Conservation (phyloP, 345 rosid genomes). For the Camelina neglecta region DNA sequence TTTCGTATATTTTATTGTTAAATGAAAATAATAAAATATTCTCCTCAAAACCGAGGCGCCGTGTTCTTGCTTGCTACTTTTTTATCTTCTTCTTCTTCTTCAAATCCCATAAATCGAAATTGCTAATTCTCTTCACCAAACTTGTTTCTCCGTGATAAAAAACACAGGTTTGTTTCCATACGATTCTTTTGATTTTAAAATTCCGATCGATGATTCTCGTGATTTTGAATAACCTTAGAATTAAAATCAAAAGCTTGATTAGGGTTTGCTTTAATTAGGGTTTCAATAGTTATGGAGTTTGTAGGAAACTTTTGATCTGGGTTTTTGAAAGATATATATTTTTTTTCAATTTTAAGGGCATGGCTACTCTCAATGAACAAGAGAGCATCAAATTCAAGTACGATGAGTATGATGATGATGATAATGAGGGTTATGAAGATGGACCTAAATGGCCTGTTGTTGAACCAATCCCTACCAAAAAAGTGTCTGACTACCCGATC, state of each 20-base stretch:
- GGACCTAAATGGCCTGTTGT: conserved; percentile 43
- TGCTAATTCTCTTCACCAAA: conserved; percentile 4
- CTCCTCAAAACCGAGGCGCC: conserved; percentile 18
- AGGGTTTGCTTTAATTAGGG: neutral
- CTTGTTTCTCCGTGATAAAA: neutral
- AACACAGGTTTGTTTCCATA: neutral
- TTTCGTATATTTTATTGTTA: neutral
- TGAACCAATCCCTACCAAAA: conserved; percentile 46
- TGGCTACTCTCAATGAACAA: conserved; percentile 50
- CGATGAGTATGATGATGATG: conserved; percentile 14
- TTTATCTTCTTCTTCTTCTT: conserved; percentile 6
- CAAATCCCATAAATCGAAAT: neutral
- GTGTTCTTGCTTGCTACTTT: conserved; percentile 25
- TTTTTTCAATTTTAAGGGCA: conserved; percentile 20
- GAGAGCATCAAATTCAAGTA: conserved; percentile 22
- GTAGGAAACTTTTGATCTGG: neutral
- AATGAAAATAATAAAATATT: neutral
- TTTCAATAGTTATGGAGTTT: neutral
- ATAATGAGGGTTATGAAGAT: conserved; percentile 41
- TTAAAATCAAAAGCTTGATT: neutral
- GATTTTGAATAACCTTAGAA: neutral
- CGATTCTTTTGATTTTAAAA: neutral
- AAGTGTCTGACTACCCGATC: conserved; percentile 48
- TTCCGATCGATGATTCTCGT: neutral
- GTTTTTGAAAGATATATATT: neutral